phyloP scores from a whole-genome alignment of 2,329 filamentous ascomycete genomes.

The Venturia nashicola region DNA sequence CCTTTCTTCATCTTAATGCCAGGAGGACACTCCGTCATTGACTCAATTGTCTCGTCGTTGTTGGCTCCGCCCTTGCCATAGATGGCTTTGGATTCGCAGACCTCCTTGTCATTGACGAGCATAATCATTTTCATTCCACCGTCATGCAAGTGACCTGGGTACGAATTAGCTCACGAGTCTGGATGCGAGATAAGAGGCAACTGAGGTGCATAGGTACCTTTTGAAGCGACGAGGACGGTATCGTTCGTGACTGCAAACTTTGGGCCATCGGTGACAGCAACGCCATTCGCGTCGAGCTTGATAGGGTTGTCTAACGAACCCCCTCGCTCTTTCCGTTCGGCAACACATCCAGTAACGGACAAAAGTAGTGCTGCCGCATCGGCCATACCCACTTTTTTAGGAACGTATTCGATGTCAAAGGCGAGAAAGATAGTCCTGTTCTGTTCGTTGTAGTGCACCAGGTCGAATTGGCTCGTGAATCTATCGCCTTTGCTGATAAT shows the following conservation, averaged over 20 bases:
- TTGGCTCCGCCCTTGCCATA: background rate
- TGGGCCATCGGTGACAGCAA: background rate
- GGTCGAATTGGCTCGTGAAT: background rate
- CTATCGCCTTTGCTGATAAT: background rate
- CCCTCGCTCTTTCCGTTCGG: background rate
- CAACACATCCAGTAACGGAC: background rate
- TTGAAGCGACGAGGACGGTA: background rate
- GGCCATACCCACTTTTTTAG: background rate
- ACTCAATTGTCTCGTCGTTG: background rate
- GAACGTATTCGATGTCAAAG: background rate
- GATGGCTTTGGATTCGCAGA: conserved; percentile 2
- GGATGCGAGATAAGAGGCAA: background rate
- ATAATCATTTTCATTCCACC: background rate
- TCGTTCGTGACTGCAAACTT: background rate
- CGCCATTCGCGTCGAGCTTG: background rate
- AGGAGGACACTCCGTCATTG: background rate
- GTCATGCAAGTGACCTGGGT: conserved; percentile 3
- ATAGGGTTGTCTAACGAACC: background rate
- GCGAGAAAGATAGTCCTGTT: background rate
- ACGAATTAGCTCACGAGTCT: background rate
- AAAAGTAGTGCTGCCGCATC: conserved; percentile 1
- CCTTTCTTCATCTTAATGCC: background rate
- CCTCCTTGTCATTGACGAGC: conserved; percentile 2
- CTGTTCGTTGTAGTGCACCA: background rate
- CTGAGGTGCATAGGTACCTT: background rate